Evolutionary conservation across 78 protist species (phyloP), one percentile per base, ranked within the genome.

Genomic region (Thecamonas trahens): DNA sequence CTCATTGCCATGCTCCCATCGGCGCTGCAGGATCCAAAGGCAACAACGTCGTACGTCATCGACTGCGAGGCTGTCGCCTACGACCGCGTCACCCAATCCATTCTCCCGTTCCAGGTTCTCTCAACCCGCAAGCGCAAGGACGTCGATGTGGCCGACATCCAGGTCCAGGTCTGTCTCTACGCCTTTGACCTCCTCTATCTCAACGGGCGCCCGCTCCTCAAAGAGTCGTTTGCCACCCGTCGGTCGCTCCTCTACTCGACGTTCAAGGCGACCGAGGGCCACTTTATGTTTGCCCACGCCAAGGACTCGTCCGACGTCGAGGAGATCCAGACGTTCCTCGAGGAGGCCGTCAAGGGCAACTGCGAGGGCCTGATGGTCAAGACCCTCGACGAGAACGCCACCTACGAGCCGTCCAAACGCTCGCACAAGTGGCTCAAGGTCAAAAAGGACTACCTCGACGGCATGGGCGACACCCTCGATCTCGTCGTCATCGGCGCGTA

Each of bases 361-460:
- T 94, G 98, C 54, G 99, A 97, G 65, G 99, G 99, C 11, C 86
- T 97, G 32, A 94, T 97, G 98, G 90, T 94, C 68, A 94, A 95
- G 74, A 77, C 96, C 15, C 79, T 89, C 45, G 64, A 72, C 26
- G 67, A 26, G n/a, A 84, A 86, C n/a, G 84, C 86, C n/a, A 68
- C 77, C 31, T 94, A 94, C 60, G 89, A 84, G 67, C 95, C 95
- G 14, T 64, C 76, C 24, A 61, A 70, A 29, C 76, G 99, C 9
- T 87, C 96, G 6, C 66, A 67, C 74, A 83, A 85, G 39, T 95
- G 98, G 98, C 77, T 95, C 60, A 95, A 95, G 68, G 81, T 88
- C 45, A 94, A 94, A 75, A 91, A 93, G 67, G 99, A 97, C 73
- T 97, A 97, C 84, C 38, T 95, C 52, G 85, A 82, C 37, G 96